These are phyloP conservation scores for Cinnamomum micranthum DNA, from an alignment of 164 flowering plant species.

Conservation along the genomic window DNA sequence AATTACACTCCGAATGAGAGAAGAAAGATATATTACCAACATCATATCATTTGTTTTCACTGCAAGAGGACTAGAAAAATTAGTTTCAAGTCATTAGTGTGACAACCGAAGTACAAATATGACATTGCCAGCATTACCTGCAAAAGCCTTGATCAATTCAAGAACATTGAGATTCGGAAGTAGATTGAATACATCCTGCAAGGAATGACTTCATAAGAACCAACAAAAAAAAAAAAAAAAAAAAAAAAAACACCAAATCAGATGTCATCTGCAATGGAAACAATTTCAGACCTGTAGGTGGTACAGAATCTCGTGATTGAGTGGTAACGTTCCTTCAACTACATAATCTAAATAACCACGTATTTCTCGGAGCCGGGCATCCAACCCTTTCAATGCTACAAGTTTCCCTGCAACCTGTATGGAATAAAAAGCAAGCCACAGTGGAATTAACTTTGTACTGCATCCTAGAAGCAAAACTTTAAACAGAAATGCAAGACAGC, in stretches of 20 bases:
- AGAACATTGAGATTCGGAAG: slow-evolving; percentile 89
- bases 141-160: slow-evolving; percentile 83
- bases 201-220: background rate
- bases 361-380: slow-evolving; percentile 83
- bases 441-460: background rate
- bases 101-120: background rate
- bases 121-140: slow-evolving; percentile 44
- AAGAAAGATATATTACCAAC: slow-evolving; percentile 93
- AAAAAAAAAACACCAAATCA: background rate
- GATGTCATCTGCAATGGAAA: background rate
- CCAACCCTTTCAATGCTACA: slow-evolving; percentile 84
- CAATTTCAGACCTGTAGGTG: slow-evolving; percentile 65
- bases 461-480: background rate
- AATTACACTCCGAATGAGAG: slow-evolving; percentile 91
- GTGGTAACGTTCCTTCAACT: slow-evolving; percentile 77
- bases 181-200: slow-evolving; percentile 93
- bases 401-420: slow-evolving; percentile 83
- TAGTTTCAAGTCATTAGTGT: background rate
- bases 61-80: slow-evolving; percentile 21
- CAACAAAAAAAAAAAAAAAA: background rate
- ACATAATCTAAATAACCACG: slow-evolving; percentile 84
- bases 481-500: background rate
- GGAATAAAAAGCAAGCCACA: background rate
- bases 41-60: slow-evolving; percentile 99
- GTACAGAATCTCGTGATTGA: slow-evolving; percentile 91